These are phyloP conservation scores for Diaporthe sp. DNA, from an alignment of 2,329 filamentous ascomycete genomes.

Conservation along the genomic window DNA sequence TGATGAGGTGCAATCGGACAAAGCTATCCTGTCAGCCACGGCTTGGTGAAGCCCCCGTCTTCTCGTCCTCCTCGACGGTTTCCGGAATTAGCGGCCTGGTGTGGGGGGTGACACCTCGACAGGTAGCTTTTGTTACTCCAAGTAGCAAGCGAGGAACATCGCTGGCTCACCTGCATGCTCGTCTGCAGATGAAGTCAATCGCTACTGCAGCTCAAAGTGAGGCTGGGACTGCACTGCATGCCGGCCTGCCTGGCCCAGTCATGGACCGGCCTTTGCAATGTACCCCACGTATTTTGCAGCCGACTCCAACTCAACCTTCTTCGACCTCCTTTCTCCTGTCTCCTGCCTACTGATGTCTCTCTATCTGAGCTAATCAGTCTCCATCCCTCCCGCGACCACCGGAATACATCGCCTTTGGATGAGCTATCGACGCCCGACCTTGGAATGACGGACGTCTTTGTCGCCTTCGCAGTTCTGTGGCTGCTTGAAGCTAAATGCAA, in stretches of 20 bases:
- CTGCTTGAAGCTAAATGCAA: background rate
- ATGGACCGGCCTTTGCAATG: constrained; percentile 20
- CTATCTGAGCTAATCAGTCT: background rate
- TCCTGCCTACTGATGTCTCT: background rate
- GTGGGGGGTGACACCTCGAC: constrained; percentile 34
- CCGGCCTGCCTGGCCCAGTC: constrained; percentile 41
- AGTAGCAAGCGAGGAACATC: constrained; percentile 19
- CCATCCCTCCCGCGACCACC: constrained; percentile 8
- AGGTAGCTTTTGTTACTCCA: constrained; percentile 7
- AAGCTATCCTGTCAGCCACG: constrained; percentile 34
- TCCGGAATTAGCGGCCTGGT: constrained; percentile 41
- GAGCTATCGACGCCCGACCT: background rate
- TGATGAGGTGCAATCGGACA: constrained; percentile 14
- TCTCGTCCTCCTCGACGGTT: constrained; percentile 11
- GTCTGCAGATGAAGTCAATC: constrained; percentile 37
- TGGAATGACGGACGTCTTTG: background rate
- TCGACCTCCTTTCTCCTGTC: constrained; percentile 16
- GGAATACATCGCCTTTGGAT: background rate
- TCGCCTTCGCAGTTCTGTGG: background rate
- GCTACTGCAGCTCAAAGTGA: constrained; percentile 44
- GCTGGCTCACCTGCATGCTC: constrained; percentile 39
- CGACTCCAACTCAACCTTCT: constrained; percentile 33
- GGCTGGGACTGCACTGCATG: constrained; percentile 42
- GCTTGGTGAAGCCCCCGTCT: constrained; percentile 27
- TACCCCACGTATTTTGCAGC: constrained; percentile 30